These are phyloP conservation scores for Penicillium sp. DNA, from an alignment of 2,329 filamentous ascomycete species.

Conservation along the genomic window DNA sequence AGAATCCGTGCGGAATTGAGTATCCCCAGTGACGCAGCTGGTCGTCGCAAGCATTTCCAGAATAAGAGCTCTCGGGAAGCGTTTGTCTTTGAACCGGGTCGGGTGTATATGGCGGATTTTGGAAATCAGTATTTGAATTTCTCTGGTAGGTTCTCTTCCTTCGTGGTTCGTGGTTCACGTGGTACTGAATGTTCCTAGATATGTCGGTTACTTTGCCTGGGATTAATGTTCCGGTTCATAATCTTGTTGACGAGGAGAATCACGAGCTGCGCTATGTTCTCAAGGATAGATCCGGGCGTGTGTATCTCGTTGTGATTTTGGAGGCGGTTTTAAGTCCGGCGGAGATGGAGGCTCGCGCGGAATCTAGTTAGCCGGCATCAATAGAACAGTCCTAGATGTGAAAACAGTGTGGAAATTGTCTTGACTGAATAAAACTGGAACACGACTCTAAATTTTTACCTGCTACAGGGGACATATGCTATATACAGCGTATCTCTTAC, in stretches of 20 bases:
- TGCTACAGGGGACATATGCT: constrained; percentile 3
- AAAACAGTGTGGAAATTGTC: neutral
- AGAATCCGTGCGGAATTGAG: constrained; percentile 44
- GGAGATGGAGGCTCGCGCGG: neutral
- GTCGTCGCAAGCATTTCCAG: constrained; percentile 57
- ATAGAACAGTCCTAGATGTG: neutral
- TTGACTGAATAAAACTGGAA: too few species aligned
- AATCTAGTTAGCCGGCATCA: neutral
- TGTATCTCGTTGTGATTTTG: constrained; percentile 78
- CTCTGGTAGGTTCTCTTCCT: constrained; percentile 47
- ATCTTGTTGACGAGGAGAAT: constrained; percentile 57
- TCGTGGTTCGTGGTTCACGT: neutral
- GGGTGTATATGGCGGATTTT: constrained; percentile 64
- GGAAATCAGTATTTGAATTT: constrained; percentile 93
- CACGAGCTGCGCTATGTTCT: constrained; percentile 87
- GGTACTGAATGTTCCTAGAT: constrained; percentile 18
- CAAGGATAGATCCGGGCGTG: constrained; percentile 69
- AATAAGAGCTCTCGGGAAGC: constrained; percentile 49
- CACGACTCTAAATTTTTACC: neutral
- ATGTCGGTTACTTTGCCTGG: constrained; percentile 38
- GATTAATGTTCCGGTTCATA: constrained; percentile 32
- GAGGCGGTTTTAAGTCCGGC: constrained; percentile 54
- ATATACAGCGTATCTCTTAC: constrained; percentile 44
- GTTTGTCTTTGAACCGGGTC: constrained; percentile 58
- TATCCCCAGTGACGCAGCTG: constrained; percentile 50